A percentile compares a stretch with the other conserved stretches of the same genome.
These are phyloP conservation scores for Lyophyllum decastes DNA, from an alignment of 768 basidiomycete species.

Conservation along the genomic window DNA sequence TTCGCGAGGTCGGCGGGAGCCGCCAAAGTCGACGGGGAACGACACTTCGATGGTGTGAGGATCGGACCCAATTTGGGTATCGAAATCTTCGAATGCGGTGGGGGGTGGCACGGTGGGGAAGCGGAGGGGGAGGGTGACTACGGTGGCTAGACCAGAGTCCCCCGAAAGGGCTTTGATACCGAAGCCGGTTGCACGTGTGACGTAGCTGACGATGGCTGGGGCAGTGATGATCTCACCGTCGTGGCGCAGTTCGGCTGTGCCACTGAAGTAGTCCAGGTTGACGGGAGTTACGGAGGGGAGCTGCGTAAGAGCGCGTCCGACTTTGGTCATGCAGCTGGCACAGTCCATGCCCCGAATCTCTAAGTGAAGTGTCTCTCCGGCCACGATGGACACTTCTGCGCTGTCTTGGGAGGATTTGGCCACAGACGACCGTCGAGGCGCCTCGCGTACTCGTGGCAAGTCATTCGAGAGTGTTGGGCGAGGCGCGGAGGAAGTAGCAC, in stretches of 20 bases:
- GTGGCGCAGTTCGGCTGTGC: constrained; percentile 15
- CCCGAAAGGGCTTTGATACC: constrained; percentile 9
- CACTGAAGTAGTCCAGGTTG: constrained; percentile 16
- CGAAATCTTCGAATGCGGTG: constrained; percentile 6
- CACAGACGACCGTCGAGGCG: not conserved
- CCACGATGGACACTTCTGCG: not conserved
- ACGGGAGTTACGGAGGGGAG: constrained; percentile 18
- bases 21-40: constrained; percentile 1
- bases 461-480: not conserved
- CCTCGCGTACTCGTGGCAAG: not conserved
- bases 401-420: not conserved
- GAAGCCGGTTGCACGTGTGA: constrained; percentile 22
- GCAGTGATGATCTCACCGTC: constrained; percentile 18
- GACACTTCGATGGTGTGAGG: constrained; percentile 12
- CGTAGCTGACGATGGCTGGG: constrained; percentile 16
- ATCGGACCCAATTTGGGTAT: constrained; percentile 9
- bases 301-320: constrained; percentile 15
- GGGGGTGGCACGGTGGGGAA: not conserved
- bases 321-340: constrained; percentile 17
- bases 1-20: constrained; percentile 25
- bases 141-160: not conserved
- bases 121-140: not conserved
- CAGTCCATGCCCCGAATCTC: constrained; percentile 25
- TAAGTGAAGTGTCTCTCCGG: constrained; percentile 17
- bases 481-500: not conserved